phyloP scores from a whole-genome alignment of 306 rosid genomes.

The Sophora flavescens region DNA sequence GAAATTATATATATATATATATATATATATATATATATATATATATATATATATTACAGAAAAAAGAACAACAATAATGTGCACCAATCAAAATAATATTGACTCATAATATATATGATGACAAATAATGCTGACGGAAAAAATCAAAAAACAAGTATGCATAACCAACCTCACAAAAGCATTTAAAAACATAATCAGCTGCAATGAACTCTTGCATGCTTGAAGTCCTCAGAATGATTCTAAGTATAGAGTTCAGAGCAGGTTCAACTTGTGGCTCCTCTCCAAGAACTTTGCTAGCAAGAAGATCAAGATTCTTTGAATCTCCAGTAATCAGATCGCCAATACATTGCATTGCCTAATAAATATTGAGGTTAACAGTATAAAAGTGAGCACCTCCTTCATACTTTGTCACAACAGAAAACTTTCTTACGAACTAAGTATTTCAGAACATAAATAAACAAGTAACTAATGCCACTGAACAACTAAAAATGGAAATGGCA shows the following conservation, averaged over 20 bases:
- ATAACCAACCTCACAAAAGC: constrained; percentile 88
- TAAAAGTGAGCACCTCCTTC: constrained; percentile 30
- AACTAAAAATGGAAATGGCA: constrained; percentile 26
- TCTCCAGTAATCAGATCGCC: constrained; percentile 87
- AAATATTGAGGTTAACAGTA: constrained; percentile 32
- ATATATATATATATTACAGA: no score
- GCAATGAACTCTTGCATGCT: constrained; percentile 87
- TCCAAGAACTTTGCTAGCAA: constrained; percentile 86
- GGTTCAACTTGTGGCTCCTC: constrained; percentile 83
- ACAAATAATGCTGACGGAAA: constrained; percentile 24
- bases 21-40: no score
- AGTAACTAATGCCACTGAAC: neutral
- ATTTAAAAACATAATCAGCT: constrained; percentile 84
- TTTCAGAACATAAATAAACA: constrained; percentile 32
- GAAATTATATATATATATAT: constrained; percentile 12
- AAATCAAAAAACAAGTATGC: constrained; percentile 17
- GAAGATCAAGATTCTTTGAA: constrained; percentile 74
- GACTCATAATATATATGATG: constrained; percentile 19
- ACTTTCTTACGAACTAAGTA: constrained; percentile 19
- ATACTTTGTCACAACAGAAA: neutral
- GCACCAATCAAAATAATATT: constrained; percentile 15
- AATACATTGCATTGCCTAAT: constrained; percentile 82
- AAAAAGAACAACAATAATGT: neutral
- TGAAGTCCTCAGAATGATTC: constrained; percentile 87
- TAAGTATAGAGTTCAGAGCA: constrained; percentile 85